Evolutionary conservation across 176 grass and related monocot species (phyloP), one percentile per base, ranked within the genome.

Genomic region (Ensete ventricosum): DNA sequence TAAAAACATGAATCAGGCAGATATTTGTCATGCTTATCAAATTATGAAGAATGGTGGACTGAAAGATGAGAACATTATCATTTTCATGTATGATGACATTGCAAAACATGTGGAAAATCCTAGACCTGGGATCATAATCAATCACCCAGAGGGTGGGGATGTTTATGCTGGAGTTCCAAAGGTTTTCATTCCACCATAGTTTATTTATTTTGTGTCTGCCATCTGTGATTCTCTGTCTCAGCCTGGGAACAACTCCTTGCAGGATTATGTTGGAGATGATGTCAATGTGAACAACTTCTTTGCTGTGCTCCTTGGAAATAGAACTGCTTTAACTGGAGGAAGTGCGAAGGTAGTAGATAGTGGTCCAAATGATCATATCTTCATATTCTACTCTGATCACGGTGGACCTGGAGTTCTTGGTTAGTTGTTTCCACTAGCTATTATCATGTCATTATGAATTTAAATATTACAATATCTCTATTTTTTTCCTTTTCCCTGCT

Each of bases 61-160:
- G 67, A 98, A 89, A 77, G 90, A 98, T 50, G 86, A 94, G 75
- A 98, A 98, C 65, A 98, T 98, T 79, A 87, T 94, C 22, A 76
- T 98, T 66, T 98, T 98, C 83, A 98, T 98, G 95, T 98, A 98
- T 23, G 88, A 98, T 14, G 95, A 98, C 69, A 99, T 99, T 74
- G 95, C 95, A 9, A 20, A 91, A 80, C 82, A 66, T 71, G 9
- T 14, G 12, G 90, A 99, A 82, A 99, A 94, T 67, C 95, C 95
- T 0, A 89, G 88, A 71, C 84, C 69, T 1, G 88, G 90, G 52
- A 80, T 89, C 64, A 86, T 99, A 75, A 99, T 99, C 81, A 99
- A 99, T 76, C 90, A 94, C 76, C 95, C 95, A 14, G 5, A 89
- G 67, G 90, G 95, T 64, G 76, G 82, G 16, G 95, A 99, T 89